phyloP scores from a whole-genome alignment of 495 filamentous ascomycete species.

The Annulohypoxylon maeteangense region DNA sequence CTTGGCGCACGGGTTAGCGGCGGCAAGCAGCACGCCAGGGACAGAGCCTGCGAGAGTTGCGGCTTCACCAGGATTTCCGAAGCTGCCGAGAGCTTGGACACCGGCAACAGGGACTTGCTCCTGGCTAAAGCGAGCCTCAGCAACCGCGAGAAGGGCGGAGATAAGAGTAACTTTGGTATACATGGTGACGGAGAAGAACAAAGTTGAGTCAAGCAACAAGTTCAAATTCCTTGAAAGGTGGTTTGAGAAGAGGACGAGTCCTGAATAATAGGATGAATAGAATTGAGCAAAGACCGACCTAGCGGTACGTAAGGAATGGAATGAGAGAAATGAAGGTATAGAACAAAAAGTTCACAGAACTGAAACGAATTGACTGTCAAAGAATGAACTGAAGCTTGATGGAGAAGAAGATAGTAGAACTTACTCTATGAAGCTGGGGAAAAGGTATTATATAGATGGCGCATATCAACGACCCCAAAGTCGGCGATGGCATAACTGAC shows the following conservation, averaged over 20 bases:
- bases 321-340: conserved; percentile 41
- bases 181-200: conserved; percentile 53
- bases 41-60: conserved; percentile 64
- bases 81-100: conserved; percentile 57
- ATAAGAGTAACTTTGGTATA: conserved; percentile 56
- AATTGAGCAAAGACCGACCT: conserved; percentile 52
- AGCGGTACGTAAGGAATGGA: conserved; percentile 54
- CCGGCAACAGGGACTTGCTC: conserved; percentile 58
- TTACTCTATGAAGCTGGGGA: conserved; percentile 35
- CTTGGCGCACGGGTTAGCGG: conserved; percentile 68
- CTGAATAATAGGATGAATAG: conserved; percentile 15
- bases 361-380: conserved; percentile 50
- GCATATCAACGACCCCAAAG: not conserved
- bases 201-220: conserved; percentile 38
- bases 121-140: conserved; percentile 66
- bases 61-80: conserved; percentile 63
- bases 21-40: conserved; percentile 65
- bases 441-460: conserved; percentile 31
- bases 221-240: conserved; percentile 38
- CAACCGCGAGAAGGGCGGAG: conserved; percentile 57
- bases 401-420: conserved; percentile 18
- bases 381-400: conserved; percentile 48
- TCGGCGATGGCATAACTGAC: conserved; percentile 3
- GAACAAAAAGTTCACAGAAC: conserved; percentile 60
- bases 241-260: conserved; percentile 54